Conservation (phyloP, 352 stramenopile genomes). For the Lagenidium giganteum region DNA sequence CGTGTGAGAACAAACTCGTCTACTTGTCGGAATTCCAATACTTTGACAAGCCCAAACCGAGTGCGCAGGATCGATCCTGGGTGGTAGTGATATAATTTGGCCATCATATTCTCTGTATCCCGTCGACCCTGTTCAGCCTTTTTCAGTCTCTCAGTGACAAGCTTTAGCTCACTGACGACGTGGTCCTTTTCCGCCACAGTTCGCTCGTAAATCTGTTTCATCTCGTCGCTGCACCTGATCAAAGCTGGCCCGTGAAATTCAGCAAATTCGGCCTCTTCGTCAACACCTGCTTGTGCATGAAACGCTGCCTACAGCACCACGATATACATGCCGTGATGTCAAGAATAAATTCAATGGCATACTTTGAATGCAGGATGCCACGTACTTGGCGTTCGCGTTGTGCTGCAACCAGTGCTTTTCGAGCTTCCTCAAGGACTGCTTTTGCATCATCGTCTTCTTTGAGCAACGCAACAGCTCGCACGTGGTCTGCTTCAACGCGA, state of each 20-base stretch:
- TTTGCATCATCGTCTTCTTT: conserved; percentile 33
- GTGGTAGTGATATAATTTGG: conserved; percentile 34
- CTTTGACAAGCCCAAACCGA: conserved; percentile 36
- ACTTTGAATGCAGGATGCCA: neutral
- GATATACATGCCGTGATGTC: no score
- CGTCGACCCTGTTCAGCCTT: no score
- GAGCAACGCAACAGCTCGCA: conserved; percentile 29
- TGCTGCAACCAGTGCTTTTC: conserved; percentile 19
- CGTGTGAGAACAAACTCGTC: conserved; percentile 46
- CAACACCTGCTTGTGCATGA: conserved; percentile 55
- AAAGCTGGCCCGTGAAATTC: conserved; percentile 64
- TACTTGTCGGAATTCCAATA: conserved; percentile 43
- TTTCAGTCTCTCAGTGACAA: no score
- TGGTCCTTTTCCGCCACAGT: conserved; percentile 25
- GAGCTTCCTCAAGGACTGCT: conserved; percentile 22
- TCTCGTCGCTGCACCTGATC: conserved; percentile 50
- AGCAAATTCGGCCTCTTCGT: conserved; percentile 74
- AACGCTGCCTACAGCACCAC: conserved; percentile 27
- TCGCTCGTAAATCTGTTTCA: conserved; percentile 35
- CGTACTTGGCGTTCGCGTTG: conserved; percentile 41
- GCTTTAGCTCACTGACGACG: conserved; percentile 9
- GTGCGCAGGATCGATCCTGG: conserved; percentile 34
- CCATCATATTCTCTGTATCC: conserved; percentile 22
- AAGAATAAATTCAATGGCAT: neutral
- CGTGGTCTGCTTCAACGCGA: conserved; percentile 50